phyloP scores from a whole-genome alignment of 2,329 filamentous ascomycete genomes.

The Ceratocystis eucalypticola region DNA sequence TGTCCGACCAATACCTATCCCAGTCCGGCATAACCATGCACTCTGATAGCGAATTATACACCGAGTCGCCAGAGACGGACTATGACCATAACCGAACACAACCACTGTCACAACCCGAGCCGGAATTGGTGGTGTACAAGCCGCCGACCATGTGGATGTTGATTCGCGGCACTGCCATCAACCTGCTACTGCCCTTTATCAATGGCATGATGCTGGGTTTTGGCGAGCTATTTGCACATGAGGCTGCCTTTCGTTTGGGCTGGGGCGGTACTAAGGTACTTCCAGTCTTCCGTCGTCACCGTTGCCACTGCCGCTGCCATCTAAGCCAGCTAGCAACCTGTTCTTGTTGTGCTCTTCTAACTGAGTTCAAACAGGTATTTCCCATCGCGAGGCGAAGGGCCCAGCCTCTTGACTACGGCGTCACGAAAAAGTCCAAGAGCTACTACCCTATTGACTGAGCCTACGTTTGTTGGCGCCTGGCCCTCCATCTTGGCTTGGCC shows the following conservation, averaged over 20 bases:
- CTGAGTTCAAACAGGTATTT: slow-evolving; percentile 35
- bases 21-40: slow-evolving; percentile 64
- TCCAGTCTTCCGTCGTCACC: slow-evolving; percentile 23
- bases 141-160: slow-evolving; percentile 80
- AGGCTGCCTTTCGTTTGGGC: slow-evolving; percentile 81
- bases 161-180: slow-evolving; percentile 80
- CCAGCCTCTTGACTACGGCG: slow-evolving; percentile 62
- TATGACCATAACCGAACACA: slow-evolving; percentile 28
- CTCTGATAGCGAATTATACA: slow-evolving; percentile 76
- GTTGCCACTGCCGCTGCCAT: slow-evolving; percentile 7
- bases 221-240: slow-evolving; percentile 91
- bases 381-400: slow-evolving; percentile 46
- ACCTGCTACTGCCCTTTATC: slow-evolving; percentile 85
- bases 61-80: slow-evolving; percentile 51
- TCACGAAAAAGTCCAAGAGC: slow-evolving; percentile 28
- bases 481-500: not conserved
- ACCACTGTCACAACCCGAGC: slow-evolving; percentile 42
- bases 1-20: slow-evolving; percentile 31
- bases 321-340: slow-evolving; percentile 6
- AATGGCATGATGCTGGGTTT: slow-evolving; percentile 98
- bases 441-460: slow-evolving; percentile 17
- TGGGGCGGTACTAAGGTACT: slow-evolving; percentile 87
- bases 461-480: too few species aligned
- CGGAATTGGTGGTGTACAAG: slow-evolving; percentile 68
- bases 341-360: slow-evolving; percentile 17